phyloP scores from a whole-genome alignment of 1,284 basidiomycete species.

The Tranzscheliella williamsii region DNA sequence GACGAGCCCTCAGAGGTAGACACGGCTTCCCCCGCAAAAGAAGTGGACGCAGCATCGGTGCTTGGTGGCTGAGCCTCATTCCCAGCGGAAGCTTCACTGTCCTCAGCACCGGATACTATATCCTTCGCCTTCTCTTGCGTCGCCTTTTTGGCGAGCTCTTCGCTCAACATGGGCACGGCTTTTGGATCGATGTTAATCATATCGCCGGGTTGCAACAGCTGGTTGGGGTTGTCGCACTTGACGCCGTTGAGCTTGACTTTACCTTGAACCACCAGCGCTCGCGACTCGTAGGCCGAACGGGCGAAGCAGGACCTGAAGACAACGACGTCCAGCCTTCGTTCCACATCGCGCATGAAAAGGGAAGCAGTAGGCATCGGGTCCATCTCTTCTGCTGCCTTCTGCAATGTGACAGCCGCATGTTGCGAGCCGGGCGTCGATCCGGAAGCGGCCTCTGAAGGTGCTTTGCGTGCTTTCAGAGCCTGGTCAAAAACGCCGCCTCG shows the following conservation, averaged over 20 bases:
- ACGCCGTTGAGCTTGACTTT: slow-evolving; percentile 83
- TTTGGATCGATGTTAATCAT: slow-evolving; percentile 84
- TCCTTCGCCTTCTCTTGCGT: slow-evolving; percentile 22
- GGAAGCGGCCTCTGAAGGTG: slow-evolving; percentile 1
- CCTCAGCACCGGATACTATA: slow-evolving; percentile 26
- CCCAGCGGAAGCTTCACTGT: slow-evolving; percentile 10
- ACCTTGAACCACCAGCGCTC: slow-evolving; percentile 82
- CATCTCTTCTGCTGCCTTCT: slow-evolving; percentile 28
- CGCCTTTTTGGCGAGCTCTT: slow-evolving; percentile 43
- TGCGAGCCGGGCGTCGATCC: slow-evolving; percentile 2
- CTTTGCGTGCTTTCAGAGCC: slow-evolving; percentile 28
- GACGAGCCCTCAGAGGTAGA: background rate
- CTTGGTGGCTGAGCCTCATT: background rate
- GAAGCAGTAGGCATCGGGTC: slow-evolving; percentile 48
- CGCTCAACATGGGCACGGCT: slow-evolving; percentile 71
- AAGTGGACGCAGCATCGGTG: slow-evolving; percentile 3
- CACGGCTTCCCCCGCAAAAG: background rate
- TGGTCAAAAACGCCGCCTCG: slow-evolving; percentile 24
- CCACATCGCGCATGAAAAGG: slow-evolving; percentile 66
- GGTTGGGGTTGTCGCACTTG: slow-evolving; percentile 82
- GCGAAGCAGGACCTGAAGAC: slow-evolving; percentile 91
- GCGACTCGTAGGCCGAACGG: slow-evolving; percentile 84
- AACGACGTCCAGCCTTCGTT: slow-evolving; percentile 87
- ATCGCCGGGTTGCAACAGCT: slow-evolving; percentile 90
- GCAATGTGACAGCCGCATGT: slow-evolving; percentile 15